These are phyloP conservation scores for Teratosphaeria nubilosa DNA, from an alignment of 2,329 filamentous ascomycete genomes.

Conservation along the genomic window DNA sequence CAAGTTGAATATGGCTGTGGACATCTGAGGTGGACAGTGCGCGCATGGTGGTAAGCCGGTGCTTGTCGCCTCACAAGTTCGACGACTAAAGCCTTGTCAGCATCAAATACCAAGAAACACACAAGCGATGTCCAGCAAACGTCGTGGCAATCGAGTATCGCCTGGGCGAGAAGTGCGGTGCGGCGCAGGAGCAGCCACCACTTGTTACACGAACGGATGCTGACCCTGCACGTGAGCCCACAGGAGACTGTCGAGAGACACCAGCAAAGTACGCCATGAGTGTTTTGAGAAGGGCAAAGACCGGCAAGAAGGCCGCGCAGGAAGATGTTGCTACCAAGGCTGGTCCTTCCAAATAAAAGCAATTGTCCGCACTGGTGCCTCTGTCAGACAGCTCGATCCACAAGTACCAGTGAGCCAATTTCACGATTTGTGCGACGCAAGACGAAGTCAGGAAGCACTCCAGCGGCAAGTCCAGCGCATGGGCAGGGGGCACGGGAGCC, in stretches of 20 bases:
- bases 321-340: neutral
- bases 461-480: neutral
- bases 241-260: conserved; percentile 1
- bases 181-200: conserved; percentile 6
- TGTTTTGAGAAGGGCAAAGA: neutral
- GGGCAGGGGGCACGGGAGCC: neutral
- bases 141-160: conserved; percentile 45
- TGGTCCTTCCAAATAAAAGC: neutral
- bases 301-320: neutral
- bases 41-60: conserved; percentile 41
- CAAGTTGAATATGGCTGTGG: conserved; percentile 48
- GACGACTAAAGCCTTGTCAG: conserved; percentile 8
- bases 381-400: neutral
- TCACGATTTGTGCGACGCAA: neutral
- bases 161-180: conserved; percentile 39
- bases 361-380: neutral
- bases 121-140: conserved; percentile 45
- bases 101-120: conserved; percentile 42
- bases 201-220: neutral
- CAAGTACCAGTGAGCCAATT: neutral
- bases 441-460: neutral
- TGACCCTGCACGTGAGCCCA: neutral
- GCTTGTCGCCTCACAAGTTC: neutral
- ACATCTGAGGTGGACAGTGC: conserved; percentile 46
- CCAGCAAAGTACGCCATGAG: neutral